Percentiles rank a stretch among this genome's conserved stretches.
Conservation (phyloP, 345 rosid species). For the Melaleuca alternifolia region DNA sequence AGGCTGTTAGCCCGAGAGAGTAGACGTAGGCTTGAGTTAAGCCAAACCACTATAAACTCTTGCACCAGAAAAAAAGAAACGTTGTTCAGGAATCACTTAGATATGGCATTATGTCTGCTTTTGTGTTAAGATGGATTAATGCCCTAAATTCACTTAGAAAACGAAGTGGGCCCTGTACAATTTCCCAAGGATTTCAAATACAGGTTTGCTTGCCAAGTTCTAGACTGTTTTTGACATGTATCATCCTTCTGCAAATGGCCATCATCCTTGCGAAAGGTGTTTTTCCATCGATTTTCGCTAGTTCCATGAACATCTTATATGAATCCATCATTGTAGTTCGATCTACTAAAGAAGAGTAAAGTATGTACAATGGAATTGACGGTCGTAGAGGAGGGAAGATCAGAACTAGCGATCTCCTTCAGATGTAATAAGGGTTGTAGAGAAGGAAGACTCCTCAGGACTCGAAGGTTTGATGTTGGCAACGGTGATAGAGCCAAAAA, state of each 20-base stretch:
- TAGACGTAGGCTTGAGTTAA: too few species aligned
- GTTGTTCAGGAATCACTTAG: background rate
- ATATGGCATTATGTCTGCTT: background rate
- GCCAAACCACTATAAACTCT: too few species aligned
- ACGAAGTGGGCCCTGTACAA: background rate
- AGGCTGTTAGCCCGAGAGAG: too few species aligned
- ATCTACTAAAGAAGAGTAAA: background rate
- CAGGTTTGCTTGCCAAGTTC: background rate
- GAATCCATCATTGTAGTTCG: background rate
- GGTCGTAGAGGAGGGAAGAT: background rate
- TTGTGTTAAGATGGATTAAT: background rate
- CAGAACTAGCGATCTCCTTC: background rate
- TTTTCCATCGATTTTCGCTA: background rate
- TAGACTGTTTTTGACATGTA: background rate
- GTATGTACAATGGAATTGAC: background rate
- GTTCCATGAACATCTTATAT: background rate
- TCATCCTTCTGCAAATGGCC: background rate
- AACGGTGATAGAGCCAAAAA: too few species aligned
- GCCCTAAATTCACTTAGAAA: background rate
- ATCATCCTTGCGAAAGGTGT: background rate
- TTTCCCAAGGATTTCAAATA: background rate
- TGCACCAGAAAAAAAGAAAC: background rate
- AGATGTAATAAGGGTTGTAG: background rate
- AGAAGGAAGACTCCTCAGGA: too few species aligned
- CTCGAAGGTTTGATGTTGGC: too few species aligned